A percentile compares a stretch with the other conserved stretches of the same genome.
These are phyloP conservation scores for Lactifluus piperatus DNA, from an alignment of 768 basidiomycete species.

Conservation along the genomic window DNA sequence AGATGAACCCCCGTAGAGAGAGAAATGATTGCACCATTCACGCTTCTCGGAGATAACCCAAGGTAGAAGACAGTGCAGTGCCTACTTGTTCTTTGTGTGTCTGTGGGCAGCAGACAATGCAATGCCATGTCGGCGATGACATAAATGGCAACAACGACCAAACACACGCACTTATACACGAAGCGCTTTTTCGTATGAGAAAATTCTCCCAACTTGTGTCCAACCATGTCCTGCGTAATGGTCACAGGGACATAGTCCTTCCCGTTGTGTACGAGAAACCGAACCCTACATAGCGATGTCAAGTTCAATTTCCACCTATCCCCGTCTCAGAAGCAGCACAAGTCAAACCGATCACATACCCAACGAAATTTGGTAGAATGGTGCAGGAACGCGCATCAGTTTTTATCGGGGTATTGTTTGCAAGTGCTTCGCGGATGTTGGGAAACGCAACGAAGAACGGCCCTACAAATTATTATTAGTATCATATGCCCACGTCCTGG, in stretches of 20 bases:
- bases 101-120: constrained; percentile 21
- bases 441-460: constrained; percentile 94
- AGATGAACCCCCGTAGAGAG: background rate
- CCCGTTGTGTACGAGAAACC: constrained; percentile 92
- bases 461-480: constrained; percentile 39
- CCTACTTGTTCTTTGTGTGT: constrained; percentile 37
- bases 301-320: background rate
- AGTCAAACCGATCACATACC: constrained; percentile 41
- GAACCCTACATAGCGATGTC: constrained; percentile 41
- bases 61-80: background rate
- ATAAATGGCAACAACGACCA: background rate
- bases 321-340: background rate
- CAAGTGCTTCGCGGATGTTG: constrained; percentile 69
- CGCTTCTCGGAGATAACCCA: background rate
- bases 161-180: constrained; percentile 63
- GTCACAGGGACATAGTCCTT: constrained; percentile 79
- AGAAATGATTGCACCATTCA: background rate
- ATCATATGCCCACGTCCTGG: background rate
- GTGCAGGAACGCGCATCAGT: constrained; percentile 88
- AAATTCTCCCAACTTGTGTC: constrained; percentile 96
- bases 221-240: constrained; percentile 96
- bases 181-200: constrained; percentile 83
- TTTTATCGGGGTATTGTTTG: constrained; percentile 76
- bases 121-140: background rate
- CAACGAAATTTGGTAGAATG: constrained; percentile 92